Evolutionary conservation across 2,329 filamentous ascomycete genomes (phyloP), one percentile per base, ranked within the genome.

Genomic region (Exophiala aquamarina): DNA sequence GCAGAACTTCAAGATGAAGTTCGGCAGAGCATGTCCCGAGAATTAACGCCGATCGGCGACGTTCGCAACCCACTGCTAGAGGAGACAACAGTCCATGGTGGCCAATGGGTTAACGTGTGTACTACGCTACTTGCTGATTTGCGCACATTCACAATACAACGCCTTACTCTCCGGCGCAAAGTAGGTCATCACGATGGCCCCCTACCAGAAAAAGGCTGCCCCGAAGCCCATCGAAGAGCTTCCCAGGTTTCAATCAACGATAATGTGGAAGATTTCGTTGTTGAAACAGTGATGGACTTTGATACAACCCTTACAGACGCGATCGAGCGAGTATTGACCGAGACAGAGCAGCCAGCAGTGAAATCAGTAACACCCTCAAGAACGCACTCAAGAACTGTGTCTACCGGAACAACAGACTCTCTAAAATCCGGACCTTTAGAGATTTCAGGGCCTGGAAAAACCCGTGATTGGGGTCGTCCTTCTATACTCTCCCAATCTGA

Each of bases 221-320:
- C 18, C 13, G 28, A 5, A 13, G 17, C 31, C 11, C 44, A 33
- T 32, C 19, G 28, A 20, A 23, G 21, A 33, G 46, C 28, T 17
- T 11, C 29, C 7, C 17, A 20, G 14, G 46, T 14, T 3, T 29
- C 39, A 4, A 13, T 21, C 18, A 4, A 20, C n/a, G 28, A 47
- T 7, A 18, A 36, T 9, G n/a, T 34, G 11, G 50, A 56, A 32
- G 45, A 41, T 14, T 78, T 81, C 40, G 61, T 71, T 9, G 74
- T 78, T 52, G 78, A 82, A 52, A 63, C 65, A 2, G 73, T 82
- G 38, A 76, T 79, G 73, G 77, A 80, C 52, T 71, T 79, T 41
- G 79, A 82, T 50, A 70, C 71, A n/a, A 79, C 71, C 2, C 66
- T 82, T 1, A 74, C 79, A 28, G 77, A 81, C 58, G 78, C 77